Evolutionary conservation across 78 protist species (phyloP), one percentile per base, ranked within the genome.

Genomic region (Dictyostelium firmibasis): DNA sequence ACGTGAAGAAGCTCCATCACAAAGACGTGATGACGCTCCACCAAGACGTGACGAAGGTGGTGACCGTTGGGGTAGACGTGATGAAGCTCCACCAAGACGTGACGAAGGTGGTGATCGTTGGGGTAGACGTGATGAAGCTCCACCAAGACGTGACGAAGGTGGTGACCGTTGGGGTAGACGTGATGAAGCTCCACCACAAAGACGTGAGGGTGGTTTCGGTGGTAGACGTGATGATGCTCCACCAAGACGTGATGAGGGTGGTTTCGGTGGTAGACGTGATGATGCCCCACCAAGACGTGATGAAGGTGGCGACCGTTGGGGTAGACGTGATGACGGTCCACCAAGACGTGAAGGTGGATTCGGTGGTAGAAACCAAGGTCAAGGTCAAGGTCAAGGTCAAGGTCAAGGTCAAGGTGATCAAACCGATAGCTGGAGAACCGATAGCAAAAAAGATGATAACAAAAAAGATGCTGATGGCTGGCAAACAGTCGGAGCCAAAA

Each of bases 401-500:
- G 64, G 20, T 13, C 57, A 29, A 72, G 50, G 67, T 11, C 62
- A 78, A 43, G 83, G 82, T 25, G 36, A 50, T 23, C 75, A 44
- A 27, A 25, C 76, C 5, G 83, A 38, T 76, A 76, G 7, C 57
- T 76, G 83, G 83, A 47, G 85, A 47, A 5, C 23, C 2, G 85
- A 79, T 14, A 18, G 7, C 64, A 38, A 76, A n/a, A 76, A 87
- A 41, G 74, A 76, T 60, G 83, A 35, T 13, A 35, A 35, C 41
- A 60, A 76, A 18, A 41, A 29, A 38, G 94, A 89, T 33, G 94
- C 20, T 43, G 94, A 89, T 81, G 94, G 94, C 25, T 89, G 94
- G 94, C 33, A 53, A 33, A 89, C 82, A 44, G 94, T 89, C 69
- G 94, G 94, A 6, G 44, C 47, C 2, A 85, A 74, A 25, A 74